A percentile compares a stretch with the other conserved stretches of the same genome.
Conservation (phyloP, 139 green algal genomes). For the Haematococcus lacustris region DNA sequence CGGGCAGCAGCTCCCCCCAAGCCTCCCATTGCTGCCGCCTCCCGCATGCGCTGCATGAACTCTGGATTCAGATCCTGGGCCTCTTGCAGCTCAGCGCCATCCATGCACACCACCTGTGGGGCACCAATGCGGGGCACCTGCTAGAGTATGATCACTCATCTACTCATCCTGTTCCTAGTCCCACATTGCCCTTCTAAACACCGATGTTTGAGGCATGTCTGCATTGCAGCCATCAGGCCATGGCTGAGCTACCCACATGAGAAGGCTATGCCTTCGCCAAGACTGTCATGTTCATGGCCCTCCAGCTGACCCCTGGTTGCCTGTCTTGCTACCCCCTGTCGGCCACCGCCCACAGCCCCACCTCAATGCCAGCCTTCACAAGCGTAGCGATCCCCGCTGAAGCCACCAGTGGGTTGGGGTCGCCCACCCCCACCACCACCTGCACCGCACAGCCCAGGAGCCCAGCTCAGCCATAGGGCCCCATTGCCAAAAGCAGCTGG, state of each 20-base stretch:
- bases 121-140: neutral
- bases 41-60: constrained; percentile 79
- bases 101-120: constrained; percentile 30
- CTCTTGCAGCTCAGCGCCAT: constrained; percentile 49
- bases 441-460: constrained; percentile 19
- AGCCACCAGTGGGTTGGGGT: constrained; percentile 89
- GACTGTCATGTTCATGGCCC: neutral
- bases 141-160: neutral
- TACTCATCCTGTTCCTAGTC: neutral
- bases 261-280: neutral
- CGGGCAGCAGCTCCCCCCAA: too few relatives aligned
- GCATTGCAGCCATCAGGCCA: neutral
- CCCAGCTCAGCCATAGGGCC: neutral
- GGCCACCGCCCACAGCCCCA: too few relatives aligned
- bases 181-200: neutral
- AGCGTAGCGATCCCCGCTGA: constrained; percentile 62
- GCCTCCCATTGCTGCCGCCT: too few relatives aligned
- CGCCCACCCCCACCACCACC: constrained; percentile 80
- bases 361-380: constrained; percentile 57
- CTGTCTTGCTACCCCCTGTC: too few relatives aligned
- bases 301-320: neutral
- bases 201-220: neutral
- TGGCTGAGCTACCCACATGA: neutral
- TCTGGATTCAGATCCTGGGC: constrained; percentile 69
- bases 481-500: too few relatives aligned